Percentiles rank a stretch among this genome's conserved stretches.
phyloP scores from a whole-genome alignment of 2,329 filamentous ascomycete species.

The Cadophora luteo-olivacea region DNA sequence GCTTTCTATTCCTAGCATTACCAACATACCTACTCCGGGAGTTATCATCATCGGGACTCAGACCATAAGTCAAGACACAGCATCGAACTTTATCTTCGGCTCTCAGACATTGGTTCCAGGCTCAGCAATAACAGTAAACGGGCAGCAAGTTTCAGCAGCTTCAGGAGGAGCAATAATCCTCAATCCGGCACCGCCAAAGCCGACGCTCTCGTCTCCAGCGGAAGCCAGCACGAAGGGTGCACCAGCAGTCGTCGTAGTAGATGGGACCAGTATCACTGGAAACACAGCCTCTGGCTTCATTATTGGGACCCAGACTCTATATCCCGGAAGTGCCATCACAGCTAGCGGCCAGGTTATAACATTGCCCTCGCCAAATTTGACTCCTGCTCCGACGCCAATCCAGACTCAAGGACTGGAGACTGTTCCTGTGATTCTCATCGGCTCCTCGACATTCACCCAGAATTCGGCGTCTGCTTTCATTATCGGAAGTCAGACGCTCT shows the following conservation, averaged over 20 bases:
- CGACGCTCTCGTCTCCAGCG: background rate
- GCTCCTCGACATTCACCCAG: slow-evolving; percentile 34
- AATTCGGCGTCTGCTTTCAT: slow-evolving; percentile 29
- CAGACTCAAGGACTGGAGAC: slow-evolving; percentile 19
- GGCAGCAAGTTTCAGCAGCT: slow-evolving; percentile 36
- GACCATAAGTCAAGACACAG: slow-evolving; percentile 32
- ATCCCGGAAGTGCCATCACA: slow-evolving; percentile 37
- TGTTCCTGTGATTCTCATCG: slow-evolving; percentile 32
- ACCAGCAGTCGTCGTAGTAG: slow-evolving; percentile 30
- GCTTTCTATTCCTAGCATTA: slow-evolving; percentile 8
- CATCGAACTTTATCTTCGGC: slow-evolving; percentile 32
- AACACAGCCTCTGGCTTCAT: slow-evolving; percentile 32
- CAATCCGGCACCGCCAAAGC: background rate
- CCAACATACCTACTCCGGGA: slow-evolving; percentile 6
- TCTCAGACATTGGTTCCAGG: slow-evolving; percentile 35
- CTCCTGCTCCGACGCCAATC: slow-evolving; percentile 15
- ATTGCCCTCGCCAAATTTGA: slow-evolving; percentile 30
- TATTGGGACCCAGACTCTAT: slow-evolving; percentile 37
- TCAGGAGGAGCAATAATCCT: slow-evolving; percentile 28
- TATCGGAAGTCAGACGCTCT: slow-evolving; percentile 33
- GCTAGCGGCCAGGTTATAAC: slow-evolving; percentile 36
- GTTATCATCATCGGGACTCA: slow-evolving; percentile 31
- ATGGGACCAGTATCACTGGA: slow-evolving; percentile 31
- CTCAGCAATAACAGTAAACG: slow-evolving; percentile 35
- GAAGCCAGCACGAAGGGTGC: slow-evolving; percentile 11